A percentile compares a stretch with the other conserved stretches of the same genome.
phyloP scores from a whole-genome alignment of 805 yeast species.

The Zygosaccharomyces pseudorouxii region DNA sequence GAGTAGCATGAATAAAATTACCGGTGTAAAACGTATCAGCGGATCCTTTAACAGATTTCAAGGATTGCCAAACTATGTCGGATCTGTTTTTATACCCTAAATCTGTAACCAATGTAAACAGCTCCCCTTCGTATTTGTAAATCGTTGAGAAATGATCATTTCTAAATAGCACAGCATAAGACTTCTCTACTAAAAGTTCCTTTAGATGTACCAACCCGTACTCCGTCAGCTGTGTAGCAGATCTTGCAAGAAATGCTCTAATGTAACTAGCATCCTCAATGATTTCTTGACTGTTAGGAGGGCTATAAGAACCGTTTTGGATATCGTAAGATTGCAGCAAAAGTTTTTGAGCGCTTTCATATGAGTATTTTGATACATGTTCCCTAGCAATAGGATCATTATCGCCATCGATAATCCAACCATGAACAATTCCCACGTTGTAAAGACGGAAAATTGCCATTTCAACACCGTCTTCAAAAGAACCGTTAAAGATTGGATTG shows the following conservation, averaged over 20 bases:
- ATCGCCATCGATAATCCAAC: conserved; percentile 64
- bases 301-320: conserved; percentile 22
- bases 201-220: conserved; percentile 54
- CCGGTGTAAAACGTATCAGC: conserved; percentile 71
- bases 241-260: conserved; percentile 49
- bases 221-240: conserved; percentile 72
- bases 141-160: conserved; percentile 86
- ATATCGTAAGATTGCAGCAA: conserved; percentile 46
- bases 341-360: conserved; percentile 57
- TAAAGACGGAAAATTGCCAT: conserved; percentile 54
- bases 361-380: conserved; percentile 42
- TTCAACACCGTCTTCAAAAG: conserved; percentile 51
- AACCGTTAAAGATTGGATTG: conserved; percentile 64
- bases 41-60: conserved; percentile 60
- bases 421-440: conserved; percentile 66
- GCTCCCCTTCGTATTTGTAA: conserved; percentile 43
- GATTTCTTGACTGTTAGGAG: conserved; percentile 27
- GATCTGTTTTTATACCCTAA: conserved; percentile 47
- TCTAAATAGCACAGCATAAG: conserved; percentile 71
- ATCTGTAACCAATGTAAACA: conserved; percentile 73
- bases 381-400: conserved; percentile 33
- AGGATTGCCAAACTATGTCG: conserved; percentile 77
- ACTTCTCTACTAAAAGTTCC: conserved; percentile 44
- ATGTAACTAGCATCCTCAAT: conserved; percentile 36
- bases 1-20: conserved; percentile 46